Percentiles rank a stretch among this genome's conserved stretches.
phyloP scores from a whole-genome alignment of 2,329 filamentous ascomycete genomes.

The Tolypocladium tropicale region DNA sequence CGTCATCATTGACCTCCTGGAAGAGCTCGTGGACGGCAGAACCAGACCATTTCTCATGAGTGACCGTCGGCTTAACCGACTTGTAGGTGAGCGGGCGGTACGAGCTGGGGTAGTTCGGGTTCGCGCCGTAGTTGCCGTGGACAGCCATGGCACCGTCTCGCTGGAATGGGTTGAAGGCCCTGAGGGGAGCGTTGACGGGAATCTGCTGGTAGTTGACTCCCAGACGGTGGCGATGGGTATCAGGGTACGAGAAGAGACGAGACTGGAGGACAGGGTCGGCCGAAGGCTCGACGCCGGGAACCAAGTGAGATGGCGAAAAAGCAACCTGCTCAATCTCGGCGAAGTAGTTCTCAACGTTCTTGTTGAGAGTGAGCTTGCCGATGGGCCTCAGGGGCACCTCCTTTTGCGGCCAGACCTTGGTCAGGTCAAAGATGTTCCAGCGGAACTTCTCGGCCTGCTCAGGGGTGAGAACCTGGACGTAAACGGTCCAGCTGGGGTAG shows the following conservation, averaged over 20 bases:
- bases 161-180: constrained; percentile 57
- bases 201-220: constrained; percentile 56
- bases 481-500: constrained; percentile 52
- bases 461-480: constrained; percentile 52
- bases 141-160: constrained; percentile 62
- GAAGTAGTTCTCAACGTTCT: constrained; percentile 58
- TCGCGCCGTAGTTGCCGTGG: constrained; percentile 52
- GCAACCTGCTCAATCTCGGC: constrained; percentile 58
- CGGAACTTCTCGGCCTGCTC: constrained; percentile 50
- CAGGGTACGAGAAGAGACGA: constrained; percentile 50
- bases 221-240: constrained; percentile 53
- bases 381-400: constrained; percentile 51
- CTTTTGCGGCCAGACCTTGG: constrained; percentile 57
- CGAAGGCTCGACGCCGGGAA: constrained; percentile 52
- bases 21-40: constrained; percentile 32
- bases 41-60: constrained; percentile 39
- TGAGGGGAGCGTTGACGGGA: constrained; percentile 47
- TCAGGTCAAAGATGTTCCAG: constrained; percentile 59
- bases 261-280: constrained; percentile 54
- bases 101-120: constrained; percentile 47
- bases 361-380: constrained; percentile 53
- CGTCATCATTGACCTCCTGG: constrained; percentile 33
- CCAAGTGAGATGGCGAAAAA: constrained; percentile 54
- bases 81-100: constrained; percentile 35
- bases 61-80: constrained; percentile 26